These are phyloP conservation scores for Puccinia coronata DNA, from an alignment of 1,284 basidiomycete species.

Conservation along the genomic window DNA sequence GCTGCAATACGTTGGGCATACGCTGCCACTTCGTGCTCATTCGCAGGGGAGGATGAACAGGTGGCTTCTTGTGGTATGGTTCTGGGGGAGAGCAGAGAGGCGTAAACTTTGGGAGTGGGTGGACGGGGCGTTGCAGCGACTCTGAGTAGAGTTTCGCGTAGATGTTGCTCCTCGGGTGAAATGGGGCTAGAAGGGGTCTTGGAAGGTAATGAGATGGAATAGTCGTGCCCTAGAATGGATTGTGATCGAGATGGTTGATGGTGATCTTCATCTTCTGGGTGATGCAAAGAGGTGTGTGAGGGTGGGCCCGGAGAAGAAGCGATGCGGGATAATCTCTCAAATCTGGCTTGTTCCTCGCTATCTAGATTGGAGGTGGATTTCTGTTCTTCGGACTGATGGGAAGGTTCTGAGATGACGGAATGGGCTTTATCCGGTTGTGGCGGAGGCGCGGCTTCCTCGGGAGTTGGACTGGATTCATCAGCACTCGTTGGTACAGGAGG, in stretches of 20 bases:
- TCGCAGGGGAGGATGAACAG: background rate
- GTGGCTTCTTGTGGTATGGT: background rate
- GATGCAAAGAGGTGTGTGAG: background rate
- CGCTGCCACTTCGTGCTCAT: constrained; percentile 10
- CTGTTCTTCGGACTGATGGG: background rate
- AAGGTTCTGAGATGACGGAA: background rate
- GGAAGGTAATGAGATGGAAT: background rate
- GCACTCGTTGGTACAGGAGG: too few species aligned
- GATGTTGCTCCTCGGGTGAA: constrained; percentile 31
- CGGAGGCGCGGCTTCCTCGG: background rate
- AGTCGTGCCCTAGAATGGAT: background rate
- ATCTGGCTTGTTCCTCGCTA: constrained; percentile 22
- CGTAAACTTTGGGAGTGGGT: background rate
- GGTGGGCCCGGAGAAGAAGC: background rate
- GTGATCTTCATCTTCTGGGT: background rate
- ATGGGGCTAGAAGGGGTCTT: background rate
- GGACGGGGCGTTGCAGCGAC: background rate
- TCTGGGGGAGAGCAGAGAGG: constrained; percentile 5
- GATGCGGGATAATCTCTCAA: background rate
- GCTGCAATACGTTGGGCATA: constrained; percentile 9
- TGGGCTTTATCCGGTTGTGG: background rate
- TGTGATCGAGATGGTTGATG: background rate
- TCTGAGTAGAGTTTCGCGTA: constrained; percentile 29
- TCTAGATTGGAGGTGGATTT: background rate
- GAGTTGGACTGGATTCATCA: too few species aligned